phyloP scores from a whole-genome alignment of 1,284 basidiomycete species.

The Trametes polyzona region DNA sequence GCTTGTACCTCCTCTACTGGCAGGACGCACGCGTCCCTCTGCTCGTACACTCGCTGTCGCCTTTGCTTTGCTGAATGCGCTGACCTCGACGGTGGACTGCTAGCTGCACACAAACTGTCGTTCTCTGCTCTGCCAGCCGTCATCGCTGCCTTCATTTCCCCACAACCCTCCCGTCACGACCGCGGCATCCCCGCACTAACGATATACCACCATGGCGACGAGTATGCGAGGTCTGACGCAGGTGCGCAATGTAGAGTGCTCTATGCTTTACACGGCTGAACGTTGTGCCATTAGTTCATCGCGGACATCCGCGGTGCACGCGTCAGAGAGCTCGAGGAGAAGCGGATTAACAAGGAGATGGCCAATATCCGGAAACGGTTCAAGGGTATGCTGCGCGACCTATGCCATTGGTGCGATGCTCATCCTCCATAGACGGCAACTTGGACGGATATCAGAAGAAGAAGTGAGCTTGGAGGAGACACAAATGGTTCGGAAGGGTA shows the following conservation, averaged over 20 bases:
- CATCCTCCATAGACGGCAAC: conserved; percentile 77
- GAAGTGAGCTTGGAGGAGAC: conserved; percentile 67
- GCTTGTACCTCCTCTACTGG: too few relatives aligned
- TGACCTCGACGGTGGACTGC: not conserved
- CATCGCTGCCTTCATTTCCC: not conserved
- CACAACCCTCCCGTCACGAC: conserved; percentile 4
- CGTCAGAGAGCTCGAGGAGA: conserved; percentile 91
- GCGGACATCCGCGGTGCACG: conserved; percentile 95
- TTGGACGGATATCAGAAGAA: conserved; percentile 99
- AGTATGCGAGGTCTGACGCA: conserved; percentile 91
- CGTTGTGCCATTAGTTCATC: conserved; percentile 74
- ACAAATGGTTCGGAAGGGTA: conserved; percentile 10
- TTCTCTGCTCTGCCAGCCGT: not conserved
- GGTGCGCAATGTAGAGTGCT: conserved; percentile 42
- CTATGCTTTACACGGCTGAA: not conserved
- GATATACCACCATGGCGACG: conserved; percentile 68
- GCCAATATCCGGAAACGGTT: conserved; percentile 99
- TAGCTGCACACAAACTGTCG: not conserved
- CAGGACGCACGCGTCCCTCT: not conserved
- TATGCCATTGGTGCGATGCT: conserved; percentile 3
- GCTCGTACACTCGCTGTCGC: not conserved
- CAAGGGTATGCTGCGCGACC: conserved; percentile 65
- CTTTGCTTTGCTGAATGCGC: conserved; percentile 7
- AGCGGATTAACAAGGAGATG: conserved; percentile 99
- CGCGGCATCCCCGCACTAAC: conserved; percentile 11